Evolutionary conservation across 2,329 filamentous ascomycete species (phyloP).

Genomic region (Curvularia hawaiiensis): DNA sequence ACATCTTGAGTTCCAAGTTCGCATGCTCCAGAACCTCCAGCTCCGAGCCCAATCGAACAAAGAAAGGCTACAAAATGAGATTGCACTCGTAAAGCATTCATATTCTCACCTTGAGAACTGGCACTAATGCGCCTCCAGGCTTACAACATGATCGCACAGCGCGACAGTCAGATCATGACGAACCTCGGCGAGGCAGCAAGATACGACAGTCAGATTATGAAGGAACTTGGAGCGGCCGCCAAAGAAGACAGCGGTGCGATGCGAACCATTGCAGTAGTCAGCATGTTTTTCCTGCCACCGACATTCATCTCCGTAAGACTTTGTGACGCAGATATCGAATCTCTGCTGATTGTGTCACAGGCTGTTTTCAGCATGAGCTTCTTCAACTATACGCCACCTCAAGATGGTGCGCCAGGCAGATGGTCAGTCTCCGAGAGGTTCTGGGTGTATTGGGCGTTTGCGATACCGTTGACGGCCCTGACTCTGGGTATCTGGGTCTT

Average conservation of each 20-base stretch:
- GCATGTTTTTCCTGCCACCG: conserved; percentile 28
- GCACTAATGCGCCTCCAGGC: conserved; percentile 14
- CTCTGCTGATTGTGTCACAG: conserved; percentile 12
- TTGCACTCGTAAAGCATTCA: conserved; percentile 15
- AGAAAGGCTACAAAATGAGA: conserved; percentile 27
- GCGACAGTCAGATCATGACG: conserved; percentile 23
- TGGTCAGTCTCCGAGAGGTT: conserved; percentile 27
- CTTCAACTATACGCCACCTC: conserved; percentile 20
- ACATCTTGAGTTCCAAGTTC: conserved; percentile 15
- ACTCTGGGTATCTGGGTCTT: conserved; percentile 20
- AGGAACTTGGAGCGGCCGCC: conserved; percentile 19
- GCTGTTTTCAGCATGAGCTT: conserved; percentile 33
- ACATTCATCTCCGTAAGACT: conserved; percentile 25
- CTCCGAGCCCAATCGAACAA: conserved; percentile 22
- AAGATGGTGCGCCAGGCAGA: background rate
- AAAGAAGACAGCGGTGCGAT: conserved; percentile 23
- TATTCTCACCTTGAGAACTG: no score
- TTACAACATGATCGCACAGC: conserved; percentile 27
- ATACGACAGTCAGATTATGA: conserved; percentile 21
- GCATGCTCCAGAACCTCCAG: conserved; percentile 17
- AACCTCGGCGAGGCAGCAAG: conserved; percentile 20
- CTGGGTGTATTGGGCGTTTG: conserved; percentile 27
- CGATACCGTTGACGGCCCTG: conserved; percentile 23
- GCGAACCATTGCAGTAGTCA: conserved; percentile 26
- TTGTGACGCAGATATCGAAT: background rate